These are phyloP conservation scores for Ochromonadaceae sp. DNA, from an alignment of 352 stramenopile genomes.

Conservation along the genomic window DNA sequence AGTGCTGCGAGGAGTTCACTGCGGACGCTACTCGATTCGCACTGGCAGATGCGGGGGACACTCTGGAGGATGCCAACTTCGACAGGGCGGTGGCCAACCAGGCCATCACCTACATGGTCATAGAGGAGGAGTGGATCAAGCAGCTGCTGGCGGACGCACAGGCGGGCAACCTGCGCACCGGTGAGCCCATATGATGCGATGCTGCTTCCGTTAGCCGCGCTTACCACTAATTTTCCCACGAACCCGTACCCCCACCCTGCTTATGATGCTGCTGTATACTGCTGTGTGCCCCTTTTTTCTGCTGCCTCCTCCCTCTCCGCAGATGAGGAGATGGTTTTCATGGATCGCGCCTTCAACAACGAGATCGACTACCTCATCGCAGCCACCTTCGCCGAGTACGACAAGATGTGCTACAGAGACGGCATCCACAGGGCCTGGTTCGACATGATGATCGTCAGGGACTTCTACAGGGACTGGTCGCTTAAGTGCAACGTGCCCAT, in stretches of 20 bases:
- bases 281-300: background rate
- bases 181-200: no score
- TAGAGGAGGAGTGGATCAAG: conserved; percentile 92
- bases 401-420: conserved; percentile 76
- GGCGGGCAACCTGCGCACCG: conserved; percentile 28
- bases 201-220: background rate
- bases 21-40: conserved; percentile 88
- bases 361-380: conserved; percentile 89
- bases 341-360: conserved; percentile 85
- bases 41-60: conserved; percentile 90
- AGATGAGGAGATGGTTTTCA: conserved; percentile 40
- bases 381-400: conserved; percentile 47
- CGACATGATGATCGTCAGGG: conserved; percentile 90
- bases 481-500: conserved; percentile 48
- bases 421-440: conserved; percentile 95
- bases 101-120: conserved; percentile 89
- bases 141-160: conserved; percentile 43
- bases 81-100: conserved; percentile 86
- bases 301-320: background rate
- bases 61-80: conserved; percentile 98
- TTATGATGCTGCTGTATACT: background rate
- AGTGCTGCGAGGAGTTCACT: conserved; percentile 84
- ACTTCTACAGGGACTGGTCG: conserved; percentile 83
- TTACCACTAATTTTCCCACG: background rate
- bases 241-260: background rate